Base-by-base conservation (phyloP, 225 moss, liverwort and hornwort species). In the Antitrichia curtipendula region DNA sequence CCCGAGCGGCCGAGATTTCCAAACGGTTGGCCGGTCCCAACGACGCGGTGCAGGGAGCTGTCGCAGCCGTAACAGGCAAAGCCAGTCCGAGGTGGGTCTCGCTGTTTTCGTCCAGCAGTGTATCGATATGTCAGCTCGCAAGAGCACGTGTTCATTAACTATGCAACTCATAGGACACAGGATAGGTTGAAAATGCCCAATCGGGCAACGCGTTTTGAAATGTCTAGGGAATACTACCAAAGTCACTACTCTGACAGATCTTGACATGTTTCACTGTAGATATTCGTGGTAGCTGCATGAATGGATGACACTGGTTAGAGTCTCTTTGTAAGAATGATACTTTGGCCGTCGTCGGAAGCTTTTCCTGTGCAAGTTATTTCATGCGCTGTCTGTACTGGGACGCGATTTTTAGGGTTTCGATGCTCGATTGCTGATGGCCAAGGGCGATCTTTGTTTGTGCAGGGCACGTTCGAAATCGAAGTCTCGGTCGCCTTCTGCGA, bases 1-100 rank as follows among this genome's bases (percentile, higher is more conserved):
- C 88, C 10, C 95, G 98, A 85, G 98, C 98, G 81, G 94, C 96
- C 50, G 98, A 99, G 90, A 99, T 99, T 41, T 96, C 96, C 89
- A 97, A 96, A 85, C 97, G 95, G 69, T 85, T 99, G 78, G 94
- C 94, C 50, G 95, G 96, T 60, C 91, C 94, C 27, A 93, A 92
- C 64, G 96, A 91, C 34, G 93, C 81, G 12, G 87, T 89, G 80
- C 88, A 95, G 91, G 89, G 88, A 91, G 80, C 80, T 84, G 77
- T 24, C 22, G 83, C 85, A 73, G 54, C 82, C 14, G 89, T 70
- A 19, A 8, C 88, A 47, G 90, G 56, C 72, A 93, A 90, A 88
- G 87, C 88, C 29, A 94, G 90, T 89, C 92, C 94, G 36, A 92
- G 89, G 94, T 92, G 76, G 53, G 92, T 80, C 16, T 56, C 32